phyloP scores from a whole-genome alignment of 345 rosid genomes.

The Isatis tinctoria region DNA sequence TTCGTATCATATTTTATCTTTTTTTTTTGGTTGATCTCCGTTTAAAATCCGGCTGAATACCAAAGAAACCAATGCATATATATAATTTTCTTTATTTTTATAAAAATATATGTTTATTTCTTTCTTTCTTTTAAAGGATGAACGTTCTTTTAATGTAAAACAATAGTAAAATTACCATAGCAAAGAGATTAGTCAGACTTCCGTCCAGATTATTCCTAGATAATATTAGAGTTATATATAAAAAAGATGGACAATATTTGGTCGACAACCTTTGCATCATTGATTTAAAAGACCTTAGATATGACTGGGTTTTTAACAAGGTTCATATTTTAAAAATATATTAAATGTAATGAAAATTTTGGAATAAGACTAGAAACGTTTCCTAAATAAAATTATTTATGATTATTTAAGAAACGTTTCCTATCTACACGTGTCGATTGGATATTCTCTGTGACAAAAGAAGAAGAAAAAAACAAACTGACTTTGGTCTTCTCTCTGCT shows the following conservation, averaged over 20 bases:
- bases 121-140: background rate
- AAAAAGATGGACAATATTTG: background rate
- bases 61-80: background rate
- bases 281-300: background rate
- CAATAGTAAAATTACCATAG: background rate
- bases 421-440: no score
- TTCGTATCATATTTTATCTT: background rate
- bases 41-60: background rate
- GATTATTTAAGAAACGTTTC: no score
- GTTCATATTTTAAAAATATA: no score
- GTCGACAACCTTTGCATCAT: background rate
- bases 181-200: background rate
- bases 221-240: background rate
- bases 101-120: no score
- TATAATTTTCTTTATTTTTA: no score
- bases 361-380: no score
- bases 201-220: background rate
- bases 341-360: no score
- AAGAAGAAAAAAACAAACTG: no score
- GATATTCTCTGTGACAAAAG: no score
- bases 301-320: no score
- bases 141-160: background rate
- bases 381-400: no score
- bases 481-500: no score
- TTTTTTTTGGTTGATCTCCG: background rate